Base-by-base conservation (phyloP, 2,329 filamentous ascomycete genomes). In the Penicillium thymicola region DNA sequence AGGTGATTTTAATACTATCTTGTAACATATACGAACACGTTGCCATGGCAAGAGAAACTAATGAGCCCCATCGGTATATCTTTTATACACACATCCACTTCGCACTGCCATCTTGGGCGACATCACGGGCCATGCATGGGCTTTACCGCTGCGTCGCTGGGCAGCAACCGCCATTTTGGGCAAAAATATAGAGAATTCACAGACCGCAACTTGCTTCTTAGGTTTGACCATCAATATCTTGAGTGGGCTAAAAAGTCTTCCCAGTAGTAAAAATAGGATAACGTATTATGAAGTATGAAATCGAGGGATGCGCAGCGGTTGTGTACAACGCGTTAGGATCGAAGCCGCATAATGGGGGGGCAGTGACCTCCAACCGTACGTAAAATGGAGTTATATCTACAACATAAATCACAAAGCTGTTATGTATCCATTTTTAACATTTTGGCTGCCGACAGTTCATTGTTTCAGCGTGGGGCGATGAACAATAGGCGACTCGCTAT, bases 131-230 rank as follows among this genome's bases (percentile, higher is more conserved):
- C 61, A 60, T 55, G 53, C 59, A 67, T 68, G 55, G 66, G 65
- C 68, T 69, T 71, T 70, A 70, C 69, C 67, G 69, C 69, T 51
- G 65, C 49, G 58, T 61, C 67, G 64, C 69, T 71, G 70, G 70
- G 70, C 70, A 72, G 65, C 70, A 70, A 72, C 64, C 61, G 40
- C 46, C 38, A 32, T 47, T 61, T 66, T 60, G 59, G 63, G 61
- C 63, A 46, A 60, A 54, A 63, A 65, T 30, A 52, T 56, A 56
- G 54, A 50, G 54, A 60, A 30, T 44, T 61, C 44, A 51, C 65
- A 67, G 65, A 67, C 65, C 65, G 65, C 64, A 67, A 67, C 59
- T 67, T 65, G 57, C 54, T 55, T 27, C n/a, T 45, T 42, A 36
- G 30, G 37, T 42, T 21, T 49, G 40, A 51, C 37, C 21, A 48